Evolutionary conservation across 2,329 filamentous ascomycete species (phyloP), one percentile per base, ranked within the genome.

Genomic region (Paecilomyces sp.): DNA sequence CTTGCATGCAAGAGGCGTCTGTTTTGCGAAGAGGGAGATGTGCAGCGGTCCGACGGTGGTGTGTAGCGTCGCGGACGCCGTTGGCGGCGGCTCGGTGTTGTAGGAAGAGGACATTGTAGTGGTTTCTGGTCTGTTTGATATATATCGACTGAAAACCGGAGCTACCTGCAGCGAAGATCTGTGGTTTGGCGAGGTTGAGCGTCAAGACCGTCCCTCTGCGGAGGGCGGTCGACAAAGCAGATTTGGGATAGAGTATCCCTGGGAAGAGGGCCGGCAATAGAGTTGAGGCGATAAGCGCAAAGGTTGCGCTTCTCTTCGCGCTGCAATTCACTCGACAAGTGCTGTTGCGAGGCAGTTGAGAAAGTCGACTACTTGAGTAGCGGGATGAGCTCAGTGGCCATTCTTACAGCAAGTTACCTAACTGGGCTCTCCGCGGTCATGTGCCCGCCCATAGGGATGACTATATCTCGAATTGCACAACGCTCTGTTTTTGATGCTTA

Each of bases 21-120:
- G 94, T 71, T 94, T 94, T 18, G 92, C 92, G 80, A 96, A 99
- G 60, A 99, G 87, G 75, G 96, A 91, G 75, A 99, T 84, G 41
- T 90, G 88, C 60, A 99, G 83, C 70, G 96, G 92, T 75, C 94
- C 94, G 54, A 88, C 81, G 6, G 91, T 96, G 9, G 94, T 99
- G 75, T 95, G 88, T 51, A 99, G 82, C 65, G 97, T 87, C 59
- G 90, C 91, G 65, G 94, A 96, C 24, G 90, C 94, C 60, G 93
- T 97, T 54, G 94, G 91, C 71, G 93, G 91, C 57, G 94, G 93
- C 76, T 97, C 93, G 70, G 95, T 90, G 68, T 96, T 95, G 77
- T 97, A 97, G 60, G 92, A 88, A 53, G 90, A 82, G 60, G 91
- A 93, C 93, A 97, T 97, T 22, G 3, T 55, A 52, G 57, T 55